phyloP scores from a whole-genome alignment of 306 rosid genomes.

The Leucaena leucocephala region DNA sequence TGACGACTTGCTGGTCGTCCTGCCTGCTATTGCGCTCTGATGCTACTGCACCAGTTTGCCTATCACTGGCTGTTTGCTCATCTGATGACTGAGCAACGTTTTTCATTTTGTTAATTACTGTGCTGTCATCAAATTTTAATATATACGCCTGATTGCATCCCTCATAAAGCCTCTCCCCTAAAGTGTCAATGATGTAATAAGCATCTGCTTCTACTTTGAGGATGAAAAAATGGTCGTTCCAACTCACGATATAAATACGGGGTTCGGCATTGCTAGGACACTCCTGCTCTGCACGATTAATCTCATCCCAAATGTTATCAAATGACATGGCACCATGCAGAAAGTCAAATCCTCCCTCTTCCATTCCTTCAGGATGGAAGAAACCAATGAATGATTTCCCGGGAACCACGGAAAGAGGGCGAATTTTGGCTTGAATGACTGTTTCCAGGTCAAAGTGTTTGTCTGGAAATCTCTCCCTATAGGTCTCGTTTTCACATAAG shows the following conservation, averaged over 20 bases:
- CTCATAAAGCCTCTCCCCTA: slow-evolving; percentile 97
- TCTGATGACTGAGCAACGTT: slow-evolving; percentile 51
- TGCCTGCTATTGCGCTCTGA: slow-evolving; percentile 52
- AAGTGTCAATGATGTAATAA: slow-evolving; percentile 84
- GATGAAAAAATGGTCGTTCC: slow-evolving; percentile 99
- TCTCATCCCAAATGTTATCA: slow-evolving; percentile 98
- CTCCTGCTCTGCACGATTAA: slow-evolving; percentile 60
- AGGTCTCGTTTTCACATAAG: slow-evolving; percentile 81
- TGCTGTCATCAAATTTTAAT: slow-evolving; percentile 77
- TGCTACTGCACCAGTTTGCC: slow-evolving; percentile 38
- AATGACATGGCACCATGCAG: slow-evolving; percentile 95
- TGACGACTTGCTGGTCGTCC: slow-evolving; percentile 44
- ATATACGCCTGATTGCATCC: slow-evolving; percentile 94
- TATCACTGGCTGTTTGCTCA: slow-evolving; percentile 56
- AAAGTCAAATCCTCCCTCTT: slow-evolving; percentile 85
- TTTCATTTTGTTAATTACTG: slow-evolving; percentile 60
- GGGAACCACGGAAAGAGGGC: slow-evolving; percentile 78
- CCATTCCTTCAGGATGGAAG: slow-evolving; percentile 96
- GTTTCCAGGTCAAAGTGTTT: slow-evolving; percentile 98
- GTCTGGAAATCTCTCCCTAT: slow-evolving; percentile 85
- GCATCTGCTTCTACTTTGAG: slow-evolving; percentile 92
- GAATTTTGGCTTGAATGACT: slow-evolving; percentile 88
- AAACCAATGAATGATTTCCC: slow-evolving; percentile 90
- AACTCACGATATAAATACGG: slow-evolving; percentile 80
- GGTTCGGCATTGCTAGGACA: slow-evolving; percentile 58